phyloP scores from a whole-genome alignment of 805 yeast species.

The Candida tibetensis region DNA sequence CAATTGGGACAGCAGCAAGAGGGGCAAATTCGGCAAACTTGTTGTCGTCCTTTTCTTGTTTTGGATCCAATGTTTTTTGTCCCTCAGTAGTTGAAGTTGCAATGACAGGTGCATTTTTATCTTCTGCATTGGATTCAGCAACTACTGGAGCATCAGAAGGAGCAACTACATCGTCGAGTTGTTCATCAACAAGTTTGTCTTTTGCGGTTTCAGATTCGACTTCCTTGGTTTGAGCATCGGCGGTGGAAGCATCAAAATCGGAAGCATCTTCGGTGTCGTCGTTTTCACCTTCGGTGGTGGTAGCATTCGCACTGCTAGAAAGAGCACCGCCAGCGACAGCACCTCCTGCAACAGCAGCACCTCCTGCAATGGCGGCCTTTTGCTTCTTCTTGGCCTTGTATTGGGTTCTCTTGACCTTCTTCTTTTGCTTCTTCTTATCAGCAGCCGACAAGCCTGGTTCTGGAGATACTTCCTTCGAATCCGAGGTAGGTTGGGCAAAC shows the following conservation, averaged over 20 bases:
- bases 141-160: background rate
- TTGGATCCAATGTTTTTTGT: slow-evolving; percentile 9
- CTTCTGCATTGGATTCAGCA: slow-evolving; percentile 5
- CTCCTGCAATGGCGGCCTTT: slow-evolving; percentile 19
- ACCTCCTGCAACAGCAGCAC: slow-evolving; percentile 9
- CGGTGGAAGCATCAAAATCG: slow-evolving; percentile 3
- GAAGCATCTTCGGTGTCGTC: slow-evolving; percentile 7
- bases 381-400: slow-evolving; percentile 44
- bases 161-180: background rate
- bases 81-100: background rate
- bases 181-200: background rate
- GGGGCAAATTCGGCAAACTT: slow-evolving; percentile 12
- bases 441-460: slow-evolving; percentile 31
- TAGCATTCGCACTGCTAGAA: slow-evolving; percentile 6
- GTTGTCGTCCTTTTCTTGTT: slow-evolving; percentile 16
- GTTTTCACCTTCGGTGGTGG: slow-evolving; percentile 8
- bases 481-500: slow-evolving; percentile 39
- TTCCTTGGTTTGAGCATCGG: slow-evolving; percentile 1
- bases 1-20: slow-evolving; percentile 7
- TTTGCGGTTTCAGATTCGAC: slow-evolving; percentile 1
- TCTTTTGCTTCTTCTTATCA: slow-evolving; percentile 41
- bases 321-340: slow-evolving; percentile 9
- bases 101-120: background rate
- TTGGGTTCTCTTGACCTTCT: slow-evolving; percentile 43
- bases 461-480: slow-evolving; percentile 49